Evolutionary conservation across 2,329 filamentous ascomycete species (phyloP).

Genomic region (Trichoderma sp.): DNA sequence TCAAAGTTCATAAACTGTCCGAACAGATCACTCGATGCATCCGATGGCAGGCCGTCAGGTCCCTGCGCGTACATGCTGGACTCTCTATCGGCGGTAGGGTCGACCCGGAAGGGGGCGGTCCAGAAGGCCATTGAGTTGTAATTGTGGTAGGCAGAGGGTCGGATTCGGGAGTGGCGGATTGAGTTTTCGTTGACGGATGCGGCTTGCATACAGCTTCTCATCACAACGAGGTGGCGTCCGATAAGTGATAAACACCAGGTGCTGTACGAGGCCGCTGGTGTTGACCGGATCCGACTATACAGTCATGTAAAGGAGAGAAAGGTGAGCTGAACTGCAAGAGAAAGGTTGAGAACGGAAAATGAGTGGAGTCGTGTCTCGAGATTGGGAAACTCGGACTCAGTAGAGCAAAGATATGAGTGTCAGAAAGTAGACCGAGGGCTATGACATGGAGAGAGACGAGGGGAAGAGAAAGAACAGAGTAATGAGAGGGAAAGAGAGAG

Average conservation of each 20-base stretch:
- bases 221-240: conserved; percentile 1
- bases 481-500: background rate
- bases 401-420: too few species aligned
- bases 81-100: conserved; percentile 41
- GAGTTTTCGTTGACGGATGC: conserved; percentile 22
- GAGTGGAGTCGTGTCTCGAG: conserved; percentile 10
- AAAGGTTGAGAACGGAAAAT: background rate
- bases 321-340: background rate
- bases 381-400: background rate
- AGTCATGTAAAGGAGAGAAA: background rate
- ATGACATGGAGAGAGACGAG: background rate
- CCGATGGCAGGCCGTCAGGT: conserved; percentile 37
- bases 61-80: conserved; percentile 43
- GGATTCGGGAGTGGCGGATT: conserved; percentile 18
- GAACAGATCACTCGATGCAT: conserved; percentile 42
- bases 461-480: background rate
- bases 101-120: conserved; percentile 42
- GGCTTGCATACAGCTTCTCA: conserved; percentile 24
- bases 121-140: conserved; percentile 41
- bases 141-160: conserved; percentile 7
- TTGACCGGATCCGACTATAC: conserved; percentile 24
- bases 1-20: conserved; percentile 46
- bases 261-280: conserved; percentile 5
- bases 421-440: too few species aligned
- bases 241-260: conserved; percentile 7